Conservation (phyloP, 768 basidiomycete species). For the Calvatia gigantea region DNA sequence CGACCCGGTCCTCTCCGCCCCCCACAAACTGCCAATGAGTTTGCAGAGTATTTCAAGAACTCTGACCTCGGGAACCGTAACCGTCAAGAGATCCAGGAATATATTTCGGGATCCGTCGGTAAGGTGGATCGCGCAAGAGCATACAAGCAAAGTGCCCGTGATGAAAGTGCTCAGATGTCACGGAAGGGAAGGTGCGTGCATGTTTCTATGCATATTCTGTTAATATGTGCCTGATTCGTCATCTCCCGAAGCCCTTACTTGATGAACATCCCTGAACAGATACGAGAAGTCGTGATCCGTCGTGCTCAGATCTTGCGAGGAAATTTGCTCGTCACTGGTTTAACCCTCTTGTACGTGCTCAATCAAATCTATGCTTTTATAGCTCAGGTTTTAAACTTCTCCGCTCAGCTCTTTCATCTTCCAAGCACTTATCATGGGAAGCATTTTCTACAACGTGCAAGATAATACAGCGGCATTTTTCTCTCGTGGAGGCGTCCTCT, state of each 20-base stretch:
- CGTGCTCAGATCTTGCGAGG: constrained; percentile 43
- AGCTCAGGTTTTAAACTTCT: not conserved
- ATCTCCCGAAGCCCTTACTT: constrained; percentile 35
- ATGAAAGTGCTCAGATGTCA: constrained; percentile 48
- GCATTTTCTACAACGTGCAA: constrained; percentile 57
- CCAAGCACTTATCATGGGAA: constrained; percentile 52
- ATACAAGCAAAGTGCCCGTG: constrained; percentile 45
- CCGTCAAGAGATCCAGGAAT: constrained; percentile 41
- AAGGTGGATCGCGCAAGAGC: constrained; percentile 35
- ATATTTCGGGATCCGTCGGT: constrained; percentile 41
- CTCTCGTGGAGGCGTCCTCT: constrained; percentile 75
- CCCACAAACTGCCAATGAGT: constrained; percentile 56
- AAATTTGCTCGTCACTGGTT: constrained; percentile 31
- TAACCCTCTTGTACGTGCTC: constrained; percentile 28
- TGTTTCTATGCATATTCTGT: not conserved
- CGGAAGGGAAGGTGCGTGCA: constrained; percentile 28
- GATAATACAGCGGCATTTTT: constrained; percentile 60
- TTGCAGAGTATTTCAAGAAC: constrained; percentile 43
- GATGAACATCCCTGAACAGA: constrained; percentile 43
- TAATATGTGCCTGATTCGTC: not conserved
- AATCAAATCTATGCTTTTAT: not conserved
- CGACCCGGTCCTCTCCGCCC: constrained; percentile 38
- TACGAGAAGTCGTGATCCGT: constrained; percentile 40
- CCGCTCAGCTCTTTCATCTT: constrained; percentile 46
- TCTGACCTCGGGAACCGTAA: constrained; percentile 40